Conservation (phyloP, 345 rosid genomes). For the Ceriops zippeliana region DNA sequence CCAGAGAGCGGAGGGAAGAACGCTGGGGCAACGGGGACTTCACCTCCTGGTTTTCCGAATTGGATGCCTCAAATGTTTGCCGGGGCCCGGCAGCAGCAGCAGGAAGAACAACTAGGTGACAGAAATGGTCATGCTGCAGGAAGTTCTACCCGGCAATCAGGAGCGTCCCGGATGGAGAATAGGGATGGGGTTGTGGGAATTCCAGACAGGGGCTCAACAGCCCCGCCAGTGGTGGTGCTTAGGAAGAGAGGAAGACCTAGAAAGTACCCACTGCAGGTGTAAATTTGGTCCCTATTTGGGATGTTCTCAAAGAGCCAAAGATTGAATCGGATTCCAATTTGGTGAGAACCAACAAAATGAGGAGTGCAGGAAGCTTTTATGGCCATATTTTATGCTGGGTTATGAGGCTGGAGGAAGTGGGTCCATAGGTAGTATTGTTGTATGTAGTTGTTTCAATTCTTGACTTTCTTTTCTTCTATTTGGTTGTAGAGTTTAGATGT, state of each 20-base stretch:
- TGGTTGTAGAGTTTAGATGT: constrained; percentile 8
- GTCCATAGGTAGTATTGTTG: constrained; percentile 1
- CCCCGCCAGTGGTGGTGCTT: constrained; percentile 4
- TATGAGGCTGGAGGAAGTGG: constrained; percentile 1
- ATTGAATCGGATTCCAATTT: background rate
- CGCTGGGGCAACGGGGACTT: background rate
- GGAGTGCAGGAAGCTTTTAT: background rate
- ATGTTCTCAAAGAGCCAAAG: no score
- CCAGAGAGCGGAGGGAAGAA: constrained; percentile 30
- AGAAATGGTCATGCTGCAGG: background rate
- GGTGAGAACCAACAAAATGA: background rate
- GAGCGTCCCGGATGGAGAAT: background rate
- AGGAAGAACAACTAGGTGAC: background rate
- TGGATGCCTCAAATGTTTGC: constrained; percentile 44
- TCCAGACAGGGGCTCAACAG: constrained; percentile 20
- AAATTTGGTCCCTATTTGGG: background rate
- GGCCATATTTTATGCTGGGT: background rate
- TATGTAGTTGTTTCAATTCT: background rate
- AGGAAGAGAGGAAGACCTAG: constrained; percentile 85
- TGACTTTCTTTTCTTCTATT: background rate
- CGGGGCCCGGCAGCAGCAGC: constrained; percentile 10
- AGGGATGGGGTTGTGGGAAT: constrained; percentile 13
- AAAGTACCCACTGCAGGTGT: constrained; percentile 36
- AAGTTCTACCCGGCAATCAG: background rate
- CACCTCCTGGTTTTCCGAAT: constrained; percentile 4